These are phyloP conservation scores for Obba rivulosa DNA, from an alignment of 768 basidiomycete genomes.

Conservation along the genomic window DNA sequence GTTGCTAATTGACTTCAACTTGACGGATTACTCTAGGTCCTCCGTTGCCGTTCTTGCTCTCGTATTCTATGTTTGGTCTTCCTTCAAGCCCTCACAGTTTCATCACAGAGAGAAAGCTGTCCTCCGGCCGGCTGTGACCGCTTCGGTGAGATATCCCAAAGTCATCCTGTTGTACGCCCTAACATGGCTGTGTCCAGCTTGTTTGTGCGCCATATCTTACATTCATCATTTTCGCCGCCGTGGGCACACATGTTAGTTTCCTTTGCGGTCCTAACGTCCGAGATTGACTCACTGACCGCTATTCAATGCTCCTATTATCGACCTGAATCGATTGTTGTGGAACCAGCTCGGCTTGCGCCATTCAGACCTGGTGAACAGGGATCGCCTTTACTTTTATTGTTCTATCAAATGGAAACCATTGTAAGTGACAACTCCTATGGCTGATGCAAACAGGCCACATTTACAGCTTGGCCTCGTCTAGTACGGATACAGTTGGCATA, in stretches of 20 bases:
- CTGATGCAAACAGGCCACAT: no score
- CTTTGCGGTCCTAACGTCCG: not conserved
- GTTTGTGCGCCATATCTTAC: slow-evolving; percentile 13
- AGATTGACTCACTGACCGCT: no score
- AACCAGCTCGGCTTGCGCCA: slow-evolving; percentile 19
- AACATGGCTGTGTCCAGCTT: slow-evolving; percentile 4
- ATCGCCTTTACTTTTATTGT: slow-evolving; percentile 23
- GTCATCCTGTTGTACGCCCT: not conserved
- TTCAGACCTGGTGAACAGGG: slow-evolving; percentile 17
- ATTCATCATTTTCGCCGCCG: slow-evolving; percentile 14
- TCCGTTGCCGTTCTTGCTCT: slow-evolving; percentile 12
- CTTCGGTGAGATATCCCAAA: slow-evolving; percentile 1
- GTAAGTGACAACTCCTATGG: slow-evolving; percentile 12
- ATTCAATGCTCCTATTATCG: no score
- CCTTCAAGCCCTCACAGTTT: slow-evolving; percentile 2
- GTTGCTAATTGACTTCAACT: not conserved
- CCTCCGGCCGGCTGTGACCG: not conserved
- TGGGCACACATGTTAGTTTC: slow-evolving; percentile 12
- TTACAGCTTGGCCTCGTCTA: not conserved
- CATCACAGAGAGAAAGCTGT: not conserved
- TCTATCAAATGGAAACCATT: slow-evolving; percentile 17
- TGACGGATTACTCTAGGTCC: slow-evolving; percentile 1
- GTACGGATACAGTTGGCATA: slow-evolving; percentile 11
- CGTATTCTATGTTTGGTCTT: slow-evolving; percentile 10
- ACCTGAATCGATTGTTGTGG: no score